Conservation (phyloP, 352 stramenopile genomes). For the Pythium coloratum region DNA sequence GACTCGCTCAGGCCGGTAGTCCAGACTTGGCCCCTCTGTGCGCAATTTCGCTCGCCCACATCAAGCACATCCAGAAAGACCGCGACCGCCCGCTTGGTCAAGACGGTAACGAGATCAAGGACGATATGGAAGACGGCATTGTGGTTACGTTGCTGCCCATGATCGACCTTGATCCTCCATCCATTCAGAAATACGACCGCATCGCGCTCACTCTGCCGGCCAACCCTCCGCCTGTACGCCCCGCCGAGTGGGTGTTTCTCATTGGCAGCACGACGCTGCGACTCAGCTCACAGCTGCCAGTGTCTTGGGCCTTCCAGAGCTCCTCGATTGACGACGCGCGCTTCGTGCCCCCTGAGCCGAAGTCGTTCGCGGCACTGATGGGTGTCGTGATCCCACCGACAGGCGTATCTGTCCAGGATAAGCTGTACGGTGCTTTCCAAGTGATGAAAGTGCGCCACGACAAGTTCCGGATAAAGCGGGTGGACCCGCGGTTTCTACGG, state of each 20-base stretch:
- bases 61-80: constrained; percentile 74
- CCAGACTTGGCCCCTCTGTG: constrained; percentile 67
- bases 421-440: constrained; percentile 65
- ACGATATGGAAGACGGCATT: constrained; percentile 73
- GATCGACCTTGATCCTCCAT: constrained; percentile 70
- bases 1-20: constrained; percentile 45
- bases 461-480: constrained; percentile 64
- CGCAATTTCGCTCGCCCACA: constrained; percentile 70
- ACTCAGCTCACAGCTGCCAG: constrained; percentile 43
- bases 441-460: constrained; percentile 57
- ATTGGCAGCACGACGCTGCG: constrained; percentile 39
- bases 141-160: constrained; percentile 72
- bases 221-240: constrained; percentile 41
- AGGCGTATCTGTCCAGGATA: constrained; percentile 63
- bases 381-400: constrained; percentile 44
- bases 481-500: constrained; percentile 54
- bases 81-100: constrained; percentile 27
- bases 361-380: constrained; percentile 50
- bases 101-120: constrained; percentile 31
- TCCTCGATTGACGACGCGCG: constrained; percentile 69
- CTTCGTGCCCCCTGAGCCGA: constrained; percentile 65
- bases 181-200: constrained; percentile 70
- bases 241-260: constrained; percentile 60
- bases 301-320: constrained; percentile 73
- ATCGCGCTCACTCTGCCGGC: constrained; percentile 52